Base-by-base conservation (phyloP, 306 rosid species). In the Castanopsis chinensis region DNA sequence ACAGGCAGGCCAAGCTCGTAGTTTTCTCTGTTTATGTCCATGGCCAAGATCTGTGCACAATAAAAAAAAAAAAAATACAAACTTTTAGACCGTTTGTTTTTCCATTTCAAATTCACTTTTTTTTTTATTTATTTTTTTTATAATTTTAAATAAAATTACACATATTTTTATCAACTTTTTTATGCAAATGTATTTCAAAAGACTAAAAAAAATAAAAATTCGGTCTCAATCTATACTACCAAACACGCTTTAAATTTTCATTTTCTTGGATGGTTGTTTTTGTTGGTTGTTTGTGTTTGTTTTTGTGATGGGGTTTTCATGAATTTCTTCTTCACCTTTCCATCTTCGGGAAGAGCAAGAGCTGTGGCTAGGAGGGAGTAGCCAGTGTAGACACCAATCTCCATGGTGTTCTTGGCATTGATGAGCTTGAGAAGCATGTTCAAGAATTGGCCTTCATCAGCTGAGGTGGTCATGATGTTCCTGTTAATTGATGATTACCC, bases 321-420 rank as follows among this genome's bases (percentile, higher is more conserved):
- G 14, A 49, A 13, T 49, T 49, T 10, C 53, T 41, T 18, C 8
- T 14, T 10, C 72, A 94, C 98, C 97, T 89, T 86, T 87, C 98
- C 98, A 64, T 94, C 97, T 4, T 94, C 97, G 6, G 98, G 98
- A 77, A 94, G 72, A 53, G 98, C 98, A 15, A 94, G 90, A 72
- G 98, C 98, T 0, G 98, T 94, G 82, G 98, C 97, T 1, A 94
- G 97, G 45, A 94, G 89, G 21, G 98, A 94, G 86, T 94, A 94
- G 6, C 98, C 98, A 23, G 98, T 94, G 89, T 85, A 94, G 79
- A 94, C 98, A 71, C 98, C 98, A 30, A 93, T 93, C 87, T 93
- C 98, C 95, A 93, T 91, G 84, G 98, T 93, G 72, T 93, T 93
- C 86, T 91, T 93, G 63, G 98, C 98, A 83, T 93, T 94, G 82